These are phyloP conservation scores for Salix caprea DNA, from an alignment of 345 rosid species.

Conservation along the genomic window DNA sequence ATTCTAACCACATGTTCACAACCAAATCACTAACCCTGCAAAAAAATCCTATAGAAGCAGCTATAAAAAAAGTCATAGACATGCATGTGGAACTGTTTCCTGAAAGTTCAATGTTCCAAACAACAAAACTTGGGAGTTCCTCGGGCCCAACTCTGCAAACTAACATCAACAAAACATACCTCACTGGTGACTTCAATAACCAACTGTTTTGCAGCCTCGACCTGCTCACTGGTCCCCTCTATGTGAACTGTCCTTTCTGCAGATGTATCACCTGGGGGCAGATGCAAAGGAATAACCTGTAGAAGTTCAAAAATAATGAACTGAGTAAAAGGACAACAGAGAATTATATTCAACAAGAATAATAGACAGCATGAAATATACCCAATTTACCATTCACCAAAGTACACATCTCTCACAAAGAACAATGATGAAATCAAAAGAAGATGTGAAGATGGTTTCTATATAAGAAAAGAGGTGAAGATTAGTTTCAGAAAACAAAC, in stretches of 20 bases:
- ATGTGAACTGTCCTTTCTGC: constrained; percentile 75
- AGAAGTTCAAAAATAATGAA: not conserved
- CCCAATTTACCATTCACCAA: not conserved
- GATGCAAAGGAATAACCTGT: constrained; percentile 95
- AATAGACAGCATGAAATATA: not conserved
- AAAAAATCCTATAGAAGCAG: not conserved
- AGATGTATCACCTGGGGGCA: constrained; percentile 89
- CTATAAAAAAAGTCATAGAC: not conserved
- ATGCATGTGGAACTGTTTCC: not conserved
- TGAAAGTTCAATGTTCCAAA: not conserved
- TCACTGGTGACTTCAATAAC: constrained; percentile 90
- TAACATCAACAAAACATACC: constrained; percentile 57
- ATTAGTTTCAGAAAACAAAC: constrained; percentile 28
- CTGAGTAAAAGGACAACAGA: not conserved
- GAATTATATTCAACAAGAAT: not conserved
- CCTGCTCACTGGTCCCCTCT: constrained; percentile 89
- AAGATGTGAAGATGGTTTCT: too few species aligned
- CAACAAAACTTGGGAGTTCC: not conserved
- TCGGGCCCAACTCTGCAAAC: constrained; percentile 17
- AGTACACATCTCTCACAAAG: not conserved
- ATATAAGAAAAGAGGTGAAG: not conserved
- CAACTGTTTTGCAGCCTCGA: constrained; percentile 83
- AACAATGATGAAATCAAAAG: not conserved
- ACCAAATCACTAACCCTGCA: not conserved
- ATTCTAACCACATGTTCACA: not conserved